Percentiles rank a stretch among this genome's conserved stretches.
These are phyloP conservation scores for Daphne laureola DNA, from an alignment of 441 rosid species.

Conservation along the genomic window DNA sequence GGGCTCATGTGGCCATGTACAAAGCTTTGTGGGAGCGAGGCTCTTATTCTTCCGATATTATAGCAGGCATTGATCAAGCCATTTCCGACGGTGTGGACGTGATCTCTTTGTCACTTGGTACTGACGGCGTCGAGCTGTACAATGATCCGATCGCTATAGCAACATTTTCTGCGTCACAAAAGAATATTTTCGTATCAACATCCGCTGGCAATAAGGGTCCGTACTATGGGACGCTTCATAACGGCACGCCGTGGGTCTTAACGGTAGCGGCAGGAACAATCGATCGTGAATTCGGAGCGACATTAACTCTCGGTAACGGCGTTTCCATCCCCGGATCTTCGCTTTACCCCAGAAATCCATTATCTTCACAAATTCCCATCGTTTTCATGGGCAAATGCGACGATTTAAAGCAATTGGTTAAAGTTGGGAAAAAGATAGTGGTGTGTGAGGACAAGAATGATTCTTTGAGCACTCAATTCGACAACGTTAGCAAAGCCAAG, in stretches of 20 bases:
- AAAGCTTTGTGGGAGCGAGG: constrained; percentile 34
- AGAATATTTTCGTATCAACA: constrained; percentile 33
- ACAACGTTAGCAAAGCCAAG: constrained; percentile 11
- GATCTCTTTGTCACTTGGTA: constrained; percentile 30
- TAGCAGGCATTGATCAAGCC: constrained; percentile 39
- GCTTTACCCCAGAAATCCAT: constrained; percentile 21
- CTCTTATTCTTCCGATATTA: constrained; percentile 17
- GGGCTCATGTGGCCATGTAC: constrained; percentile 30
- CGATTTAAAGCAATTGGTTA: constrained; percentile 10
- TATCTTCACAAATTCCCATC: constrained; percentile 13
- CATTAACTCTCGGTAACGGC: constrained; percentile 20
- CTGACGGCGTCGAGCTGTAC: constrained; percentile 17
- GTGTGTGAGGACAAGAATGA: constrained; percentile 26
- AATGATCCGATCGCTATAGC: constrained; percentile 36
- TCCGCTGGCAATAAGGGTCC: constrained; percentile 40
- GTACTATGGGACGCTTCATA: constrained; percentile 20
- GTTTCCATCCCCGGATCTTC: constrained; percentile 14
- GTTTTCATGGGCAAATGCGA: constrained; percentile 25
- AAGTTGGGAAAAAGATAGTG: constrained; percentile 16
- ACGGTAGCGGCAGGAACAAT: constrained; percentile 35
- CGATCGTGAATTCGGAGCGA: constrained; percentile 30
- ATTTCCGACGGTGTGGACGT: constrained; percentile 35
- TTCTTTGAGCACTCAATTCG: constrained; percentile 14
- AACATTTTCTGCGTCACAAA: constrained; percentile 33
- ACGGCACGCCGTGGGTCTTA: constrained; percentile 37